Evolutionary conservation across 345 rosid species (phyloP), one percentile per base, ranked within the genome.

Genomic region (Hibiscus tridactylites): DNA sequence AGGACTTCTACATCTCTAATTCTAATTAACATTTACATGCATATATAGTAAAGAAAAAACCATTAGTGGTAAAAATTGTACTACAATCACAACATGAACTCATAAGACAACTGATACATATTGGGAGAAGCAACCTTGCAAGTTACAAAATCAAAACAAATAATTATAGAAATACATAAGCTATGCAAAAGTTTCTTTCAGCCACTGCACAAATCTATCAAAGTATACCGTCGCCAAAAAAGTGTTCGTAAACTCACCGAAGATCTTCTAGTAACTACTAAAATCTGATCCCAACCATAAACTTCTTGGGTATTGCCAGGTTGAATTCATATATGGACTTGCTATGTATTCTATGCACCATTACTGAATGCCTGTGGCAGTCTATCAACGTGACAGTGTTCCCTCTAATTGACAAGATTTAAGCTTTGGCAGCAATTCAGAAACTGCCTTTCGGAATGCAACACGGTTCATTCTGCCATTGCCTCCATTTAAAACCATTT

Each of bases 341-440:
- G 54, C 19, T 49, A 16, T 29, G 26, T 49, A 11, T 1, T 19
- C 15, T n/a, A 6, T 15, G 21, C 4, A 66, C 3, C 21, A 15
- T 26, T 26, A 39, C 1, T 2, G 59, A 47, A 9, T 64, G 44
- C 13, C 60, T 8, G 24, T 47, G 10, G 0, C 49, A 35, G 2
- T 47, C 70, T 19, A 72, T 89, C 87, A 86, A 65, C 82, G 77
- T 62, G 83, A 73, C 74, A 87, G 78, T 71, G 85, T 71, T 63
- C 82, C 84, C 76, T 81, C 82, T 21, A 82, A 74, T 65, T 65
- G 72, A 19, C 79, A 73, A 63, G 82, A 78, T 81, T 92, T 85
- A 61, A 95, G 90, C 83, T 79, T 83, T 16, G 84, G 79, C 72
- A 90, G 88, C 81, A 95, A 78, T 78, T 90, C 92, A 26, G 87